Conservation (phyloP, 1,284 basidiomycete species). For the Boletus semigastroideus region DNA sequence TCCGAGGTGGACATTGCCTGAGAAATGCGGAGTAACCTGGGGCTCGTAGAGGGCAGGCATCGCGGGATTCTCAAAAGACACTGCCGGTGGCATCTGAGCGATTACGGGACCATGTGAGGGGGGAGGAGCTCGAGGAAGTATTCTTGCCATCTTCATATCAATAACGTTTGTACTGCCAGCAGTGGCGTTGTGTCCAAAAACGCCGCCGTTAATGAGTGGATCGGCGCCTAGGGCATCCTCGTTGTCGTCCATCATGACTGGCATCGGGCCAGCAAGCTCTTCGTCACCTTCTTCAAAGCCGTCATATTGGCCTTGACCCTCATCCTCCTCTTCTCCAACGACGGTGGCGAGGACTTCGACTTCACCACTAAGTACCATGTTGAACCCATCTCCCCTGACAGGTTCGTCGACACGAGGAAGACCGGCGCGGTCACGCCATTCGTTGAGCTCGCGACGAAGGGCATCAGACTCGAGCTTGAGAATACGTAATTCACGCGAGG, state of each 20-base stretch:
- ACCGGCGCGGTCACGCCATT: constrained; percentile 77
- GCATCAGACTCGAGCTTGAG: constrained; percentile 78
- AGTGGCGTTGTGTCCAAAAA: constrained; percentile 25
- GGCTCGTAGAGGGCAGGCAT: constrained; percentile 36
- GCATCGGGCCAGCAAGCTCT: constrained; percentile 19
- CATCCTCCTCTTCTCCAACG: constrained; percentile 55
- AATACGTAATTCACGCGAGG: constrained; percentile 73
- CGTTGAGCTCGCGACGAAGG: constrained; percentile 81
- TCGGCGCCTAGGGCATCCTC: constrained; percentile 29
- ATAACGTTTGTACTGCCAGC: constrained; percentile 20
- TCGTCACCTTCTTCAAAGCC: constrained; percentile 40
- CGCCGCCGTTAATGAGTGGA: constrained; percentile 16
- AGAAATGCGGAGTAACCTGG: constrained; percentile 21
- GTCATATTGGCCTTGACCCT: constrained; percentile 42
- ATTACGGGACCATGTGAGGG: constrained; percentile 27
- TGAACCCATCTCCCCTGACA: constrained; percentile 64
- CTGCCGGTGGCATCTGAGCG: constrained; percentile 31
- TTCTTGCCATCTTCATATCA: constrained; percentile 28
- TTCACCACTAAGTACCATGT: constrained; percentile 65
- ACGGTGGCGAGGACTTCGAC: constrained; percentile 59
- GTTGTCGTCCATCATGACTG: constrained; percentile 27
- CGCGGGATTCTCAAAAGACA: constrained; percentile 34
- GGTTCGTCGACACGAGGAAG: constrained; percentile 71
- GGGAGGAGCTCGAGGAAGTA: constrained; percentile 24
- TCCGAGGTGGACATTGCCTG: constrained; percentile 12